Base-by-base conservation (phyloP, 148 eudicot species). In the Cornus florida region DNA sequence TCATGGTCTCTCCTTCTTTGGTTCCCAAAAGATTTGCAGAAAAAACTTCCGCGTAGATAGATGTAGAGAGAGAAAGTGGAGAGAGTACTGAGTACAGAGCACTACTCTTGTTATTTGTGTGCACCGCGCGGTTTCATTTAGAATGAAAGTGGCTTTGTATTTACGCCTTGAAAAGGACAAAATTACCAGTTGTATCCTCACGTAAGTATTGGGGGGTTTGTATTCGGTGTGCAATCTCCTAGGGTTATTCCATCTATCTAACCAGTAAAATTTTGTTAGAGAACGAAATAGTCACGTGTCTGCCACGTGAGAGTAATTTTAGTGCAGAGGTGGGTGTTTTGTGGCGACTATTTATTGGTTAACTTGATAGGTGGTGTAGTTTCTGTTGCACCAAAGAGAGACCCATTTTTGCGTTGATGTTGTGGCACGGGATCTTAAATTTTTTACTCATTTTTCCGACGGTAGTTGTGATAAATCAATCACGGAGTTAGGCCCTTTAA, bases 1-100 rank as follows among this genome's bases (percentile, higher is more conserved):
- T 72, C 96, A 92, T 92, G 65, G 74, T 46, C 81, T 66, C 38
- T 17, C 20, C 19, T 28, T 72, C 35, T 14, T 72, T 13, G 9
- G 16, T 22, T 67, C 31, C 71, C 24, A 56, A 75, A 56, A 66
- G 75, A 23, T 77, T 75, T 23, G 75, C 79, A 74, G 66, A 20
- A 13, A 81, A 23, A 53, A 23, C 53, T 70, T 77, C 64, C 67
- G 83, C 48, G 22, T 77, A 53, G 16, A 53, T 11, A 11, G 59
- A 16, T 53, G 7, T 53, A 53, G 59, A 53, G 59, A 53, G 59
- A 53, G 78, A 66, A 73, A 74, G 84, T 62, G 46, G 75, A 14
- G 43, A 46, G 83, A 60, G 35, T 24, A 35, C 62, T 22, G 64
- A 46, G 70, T 48, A 48, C 3, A 67, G 10, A 28, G 50, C 19